Evolutionary conservation across 1,139 yeast genomes (phyloP).

Genomic region (Kodamaea anthophila): DNA sequence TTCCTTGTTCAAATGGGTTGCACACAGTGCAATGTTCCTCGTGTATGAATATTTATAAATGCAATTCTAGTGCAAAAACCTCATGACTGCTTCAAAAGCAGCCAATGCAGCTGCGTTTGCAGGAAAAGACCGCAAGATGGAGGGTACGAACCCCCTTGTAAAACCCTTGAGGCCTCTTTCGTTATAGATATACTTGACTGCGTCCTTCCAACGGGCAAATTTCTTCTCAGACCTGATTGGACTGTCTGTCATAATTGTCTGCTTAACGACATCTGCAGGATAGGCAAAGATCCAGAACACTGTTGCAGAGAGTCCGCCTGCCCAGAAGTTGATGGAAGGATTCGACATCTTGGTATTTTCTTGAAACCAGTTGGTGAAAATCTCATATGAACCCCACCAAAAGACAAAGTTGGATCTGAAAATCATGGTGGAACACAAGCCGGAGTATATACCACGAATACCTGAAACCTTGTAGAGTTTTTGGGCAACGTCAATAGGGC

Average conservation of each 20-base stretch:
- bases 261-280: conserved; percentile 86
- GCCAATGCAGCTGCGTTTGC: conserved; percentile 93
- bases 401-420: conserved; percentile 82
- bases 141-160: conserved; percentile 73
- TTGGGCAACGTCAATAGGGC: conserved; percentile 70
- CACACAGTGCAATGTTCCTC: no score
- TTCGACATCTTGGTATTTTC: conserved; percentile 56
- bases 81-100: conserved; percentile 79
- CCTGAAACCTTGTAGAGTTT: conserved; percentile 56
- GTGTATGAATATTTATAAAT: no score
- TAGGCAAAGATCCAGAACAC: conserved; percentile 90
- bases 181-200: conserved; percentile 60
- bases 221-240: conserved; percentile 56
- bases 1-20: no score
- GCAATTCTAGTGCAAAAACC: conserved; percentile 47
- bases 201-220: conserved; percentile 66
- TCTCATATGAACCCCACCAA: conserved; percentile 93
- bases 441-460: conserved; percentile 68
- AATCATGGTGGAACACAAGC: conserved; percentile 78
- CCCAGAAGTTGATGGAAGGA: conserved; percentile 79
- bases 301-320: conserved; percentile 81
- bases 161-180: conserved; percentile 61
- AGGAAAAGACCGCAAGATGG: conserved; percentile 72
- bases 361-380: conserved; percentile 65
- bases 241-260: conserved; percentile 77